Base-by-base conservation (phyloP, 1,284 basidiomycete genomes). In the Neolentinus lepideus region DNA sequence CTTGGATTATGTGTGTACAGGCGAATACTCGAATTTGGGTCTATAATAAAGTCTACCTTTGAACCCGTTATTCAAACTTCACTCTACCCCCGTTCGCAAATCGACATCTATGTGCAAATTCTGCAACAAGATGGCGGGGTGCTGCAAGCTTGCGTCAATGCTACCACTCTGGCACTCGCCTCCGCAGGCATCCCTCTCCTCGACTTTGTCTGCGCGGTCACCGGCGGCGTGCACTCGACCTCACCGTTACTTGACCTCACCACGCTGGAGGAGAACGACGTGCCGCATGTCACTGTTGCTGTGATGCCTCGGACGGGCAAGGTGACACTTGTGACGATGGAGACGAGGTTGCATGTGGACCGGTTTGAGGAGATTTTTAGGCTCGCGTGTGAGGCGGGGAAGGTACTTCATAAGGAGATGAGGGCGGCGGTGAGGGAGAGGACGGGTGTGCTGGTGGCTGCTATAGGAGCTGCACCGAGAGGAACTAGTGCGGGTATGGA, bases 121-220 rank as follows among this genome's bases (percentile, higher is more conserved):
- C 75, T 97, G 47, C 90, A 95, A 63, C 90, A 95, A 67, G 96
- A 99, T 66, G 96, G 96, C 29, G 90, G 91, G 0, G 76, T 98
- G 36, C 80, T 99, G n/a, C 90, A 93, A 55, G 87, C 94, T 3
- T 90, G 93, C 60, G 92, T 99, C 66, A 99, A 99, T 69, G 94
- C 89, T 22, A 92, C 94, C 1, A 96, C 94, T 2, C 81, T 99
- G 46, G 94, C 96, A 0, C 81, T 99, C 38, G 81, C 92, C 61
- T 87, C 84, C 57, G 93, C 95, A 1, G 97, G 97, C 2, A 89
- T 99, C 24, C 88, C 95, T 0, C 78, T 98, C 63, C 74, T 84
- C 57, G 95, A 98, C 74, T 94, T 97, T 69, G 87, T 98, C 53
- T 90, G 90, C 61, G 87, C 92, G 14, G 78, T 95, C 58, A 84